Evolutionary conservation across 257 asterid species (phyloP).

Genomic region (Capsicum pubescens): DNA sequence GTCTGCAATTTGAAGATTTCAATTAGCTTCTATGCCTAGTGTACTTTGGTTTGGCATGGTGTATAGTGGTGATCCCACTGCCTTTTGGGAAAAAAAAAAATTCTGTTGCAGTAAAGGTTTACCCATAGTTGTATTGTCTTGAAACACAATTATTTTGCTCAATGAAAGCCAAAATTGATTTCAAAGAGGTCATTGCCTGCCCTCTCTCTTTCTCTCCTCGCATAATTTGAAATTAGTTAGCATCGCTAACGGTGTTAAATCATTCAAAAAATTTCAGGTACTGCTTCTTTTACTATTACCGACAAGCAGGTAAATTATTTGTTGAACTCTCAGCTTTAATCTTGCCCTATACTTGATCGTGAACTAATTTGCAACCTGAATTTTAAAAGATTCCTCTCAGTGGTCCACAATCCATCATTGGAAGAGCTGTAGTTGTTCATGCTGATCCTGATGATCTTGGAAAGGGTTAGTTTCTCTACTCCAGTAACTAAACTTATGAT

Average conservation of each 20-base stretch:
- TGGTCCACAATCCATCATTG: slow-evolving; percentile 82
- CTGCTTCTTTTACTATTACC: slow-evolving; percentile 61
- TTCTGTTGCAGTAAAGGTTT: not conserved
- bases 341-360: not conserved
- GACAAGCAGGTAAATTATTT: slow-evolving; percentile 69
- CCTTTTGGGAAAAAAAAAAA: not conserved
- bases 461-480: slow-evolving; percentile 60
- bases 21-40: not conserved
- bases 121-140: not conserved
- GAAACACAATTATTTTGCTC: not conserved
- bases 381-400: slow-evolving; percentile 73
- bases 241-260: not conserved
- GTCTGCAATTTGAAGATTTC: not conserved
- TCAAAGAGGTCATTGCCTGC: not conserved
- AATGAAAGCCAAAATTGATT: not conserved
- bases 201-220: not conserved
- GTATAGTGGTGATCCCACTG: slow-evolving; percentile 4
- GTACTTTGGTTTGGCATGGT: not conserved
- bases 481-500: slow-evolving; percentile 12
- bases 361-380: not conserved
- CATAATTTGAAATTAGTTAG: not conserved
- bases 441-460: slow-evolving; percentile 98
- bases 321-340: not conserved
- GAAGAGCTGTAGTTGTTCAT: slow-evolving; percentile 99
- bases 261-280: slow-evolving; percentile 54